A percentile compares a stretch with the other conserved stretches of the same genome.
Evolutionary conservation across 73 alveolate genomes (phyloP).

Genomic region (Loxodes magnus): DNA sequence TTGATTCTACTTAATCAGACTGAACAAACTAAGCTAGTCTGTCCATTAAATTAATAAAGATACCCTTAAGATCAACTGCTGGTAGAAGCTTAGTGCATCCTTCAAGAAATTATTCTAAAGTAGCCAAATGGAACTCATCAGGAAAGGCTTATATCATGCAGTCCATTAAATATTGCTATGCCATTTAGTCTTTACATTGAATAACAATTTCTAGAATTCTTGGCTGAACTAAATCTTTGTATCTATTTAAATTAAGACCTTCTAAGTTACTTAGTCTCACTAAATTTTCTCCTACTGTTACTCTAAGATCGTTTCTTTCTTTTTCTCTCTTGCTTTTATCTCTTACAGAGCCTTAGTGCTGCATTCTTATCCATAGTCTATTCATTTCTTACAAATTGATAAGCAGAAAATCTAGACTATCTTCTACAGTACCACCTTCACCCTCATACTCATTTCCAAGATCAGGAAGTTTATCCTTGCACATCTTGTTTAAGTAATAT

Average conservation of each 20-base stretch:
- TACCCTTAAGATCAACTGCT: constrained; percentile 76
- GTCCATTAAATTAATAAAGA: constrained; percentile 81
- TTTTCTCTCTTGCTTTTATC: constrained; percentile 75
- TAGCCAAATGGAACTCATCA: constrained; percentile 85
- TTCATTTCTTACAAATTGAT: constrained; percentile 94
- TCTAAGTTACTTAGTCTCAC: constrained; percentile 78
- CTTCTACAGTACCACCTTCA: constrained; percentile 86
- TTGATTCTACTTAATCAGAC: not conserved
- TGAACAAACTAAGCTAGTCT: constrained; percentile 81
- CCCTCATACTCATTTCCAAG: constrained; percentile 73
- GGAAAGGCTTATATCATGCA: constrained; percentile 93
- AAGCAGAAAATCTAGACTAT: constrained; percentile 78
- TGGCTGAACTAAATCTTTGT: constrained; percentile 71
- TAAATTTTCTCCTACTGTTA: constrained; percentile 91
- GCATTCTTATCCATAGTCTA: constrained; percentile 94
- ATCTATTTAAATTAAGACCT: constrained; percentile 76
- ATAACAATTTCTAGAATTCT: constrained; percentile 80
- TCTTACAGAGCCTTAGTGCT: constrained; percentile 37
- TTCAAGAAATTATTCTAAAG: constrained; percentile 72
- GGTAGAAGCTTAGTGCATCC: constrained; percentile 67
- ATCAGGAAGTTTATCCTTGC: constrained; percentile 96
- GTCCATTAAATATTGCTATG: constrained; percentile 92
- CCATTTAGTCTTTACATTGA: constrained; percentile 76
- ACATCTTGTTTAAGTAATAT: constrained; percentile 85
- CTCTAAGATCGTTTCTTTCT: constrained; percentile 86